Base-by-base conservation (phyloP, 2,329 filamentous ascomycete genomes). In the Aspergillus sp. region DNA sequence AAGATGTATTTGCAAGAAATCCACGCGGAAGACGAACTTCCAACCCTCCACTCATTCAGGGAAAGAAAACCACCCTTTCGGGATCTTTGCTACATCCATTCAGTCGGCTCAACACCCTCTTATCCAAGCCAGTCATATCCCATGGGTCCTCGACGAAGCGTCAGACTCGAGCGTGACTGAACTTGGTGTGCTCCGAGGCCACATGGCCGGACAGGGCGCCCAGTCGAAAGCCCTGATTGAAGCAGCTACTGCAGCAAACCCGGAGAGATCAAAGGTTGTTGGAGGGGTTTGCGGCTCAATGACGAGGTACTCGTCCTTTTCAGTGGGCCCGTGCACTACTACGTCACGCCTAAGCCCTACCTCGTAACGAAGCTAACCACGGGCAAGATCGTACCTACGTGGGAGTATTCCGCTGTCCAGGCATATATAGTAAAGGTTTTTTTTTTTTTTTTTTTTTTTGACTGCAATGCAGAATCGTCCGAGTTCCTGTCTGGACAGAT, bases 271-370 rank as follows among this genome's bases (percentile, higher is more conserved):
- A 9, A 6, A 9, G n/a, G 6, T n/a, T 12, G 34, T 19, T 19
- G 19, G 19, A 19, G 34, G 5, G 34, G 34, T 12, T 5, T 36
- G 34, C 34, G 19, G 34, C 55, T 73, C 3, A 42, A 59, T 4
- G 58, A 79, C 30, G 81, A 85, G 46, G 79, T 85, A 1, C 61
- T 82, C 29, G 68, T 86, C 2, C 67, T 85, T 10, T 86, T 86
- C 70, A 84, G 72, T 39, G 72, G 71, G 0, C 68, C 74, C 0
- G 60, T 70, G 0, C 75, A 85, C 33, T 79, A 82, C 63, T 86
- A 86, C 54, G 75, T 86, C 4, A 84, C 82, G 0, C 80, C 82
- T 0, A 81, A 83, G 49, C 85, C 84, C 63, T 86, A 85, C 66
- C 71, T 67, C 7, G 73, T 80, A 52, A 85, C 82, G 1, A 86